Percentiles rank a stretch among this genome's conserved stretches.
phyloP scores from a whole-genome alignment of 1,284 basidiomycete genomes.

The Marasmius fiardii region DNA sequence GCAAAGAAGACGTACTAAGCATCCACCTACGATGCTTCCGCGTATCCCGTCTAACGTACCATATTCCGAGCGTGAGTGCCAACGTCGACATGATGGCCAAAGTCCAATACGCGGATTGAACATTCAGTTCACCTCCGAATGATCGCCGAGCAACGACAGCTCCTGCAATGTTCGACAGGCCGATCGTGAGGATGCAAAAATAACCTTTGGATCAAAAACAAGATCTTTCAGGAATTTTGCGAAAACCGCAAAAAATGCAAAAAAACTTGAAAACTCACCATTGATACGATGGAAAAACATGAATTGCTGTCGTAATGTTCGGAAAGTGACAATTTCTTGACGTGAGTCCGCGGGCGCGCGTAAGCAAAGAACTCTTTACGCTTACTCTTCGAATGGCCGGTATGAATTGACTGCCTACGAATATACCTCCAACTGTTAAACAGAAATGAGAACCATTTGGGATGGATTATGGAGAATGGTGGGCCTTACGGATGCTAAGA shows the following conservation, averaged over 20 bases:
- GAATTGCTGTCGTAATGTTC: conserved; percentile 23
- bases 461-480: background rate
- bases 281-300: background rate
- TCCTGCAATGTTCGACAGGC: conserved; percentile 21
- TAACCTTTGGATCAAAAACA: conserved; percentile 6
- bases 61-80: conserved; percentile 18
- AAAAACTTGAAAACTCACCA: background rate
- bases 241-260: too few relatives aligned
- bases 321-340: conserved; percentile 11
- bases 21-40: conserved; percentile 26
- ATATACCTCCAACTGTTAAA: conserved; percentile 21
- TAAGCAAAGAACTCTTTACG: too few relatives aligned
- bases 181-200: conserved; percentile 16
- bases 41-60: conserved; percentile 22
- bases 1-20: conserved; percentile 19
- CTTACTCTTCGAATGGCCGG: background rate
- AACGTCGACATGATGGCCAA: conserved; percentile 20
- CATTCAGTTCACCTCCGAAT: conserved; percentile 25
- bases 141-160: conserved; percentile 19
- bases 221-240: too few relatives aligned
- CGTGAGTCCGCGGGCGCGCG: too few relatives aligned
- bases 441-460: background rate
- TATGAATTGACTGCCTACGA: conserved; percentile 5
- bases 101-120: conserved; percentile 22
- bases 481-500: conserved; percentile 20